These are phyloP conservation scores for Cantharellus anzutake DNA, from an alignment of 768 basidiomycete species.

Conservation along the genomic window DNA sequence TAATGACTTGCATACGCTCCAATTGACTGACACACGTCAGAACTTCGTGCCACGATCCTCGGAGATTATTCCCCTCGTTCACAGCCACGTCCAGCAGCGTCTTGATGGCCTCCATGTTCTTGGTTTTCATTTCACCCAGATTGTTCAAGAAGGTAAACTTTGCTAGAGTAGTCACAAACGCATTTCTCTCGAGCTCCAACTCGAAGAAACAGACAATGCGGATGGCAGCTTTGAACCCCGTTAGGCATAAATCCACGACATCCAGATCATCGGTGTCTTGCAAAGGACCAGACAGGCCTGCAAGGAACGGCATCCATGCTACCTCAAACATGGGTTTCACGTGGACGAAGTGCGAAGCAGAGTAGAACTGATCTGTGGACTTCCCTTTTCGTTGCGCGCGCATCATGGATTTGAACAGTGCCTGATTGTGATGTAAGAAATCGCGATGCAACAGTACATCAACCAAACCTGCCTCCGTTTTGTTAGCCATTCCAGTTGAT, in stretches of 20 bases:
- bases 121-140: slow-evolving; percentile 94
- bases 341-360: slow-evolving; percentile 89
- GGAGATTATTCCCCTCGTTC: slow-evolving; percentile 90
- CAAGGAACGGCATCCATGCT: slow-evolving; percentile 96
- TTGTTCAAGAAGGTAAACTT: slow-evolving; percentile 99
- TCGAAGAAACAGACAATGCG: slow-evolving; percentile 94
- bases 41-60: slow-evolving; percentile 92
- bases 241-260: slow-evolving; percentile 75
- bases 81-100: slow-evolving; percentile 84
- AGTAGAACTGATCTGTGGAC: slow-evolving; percentile 76
- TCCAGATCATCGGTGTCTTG: slow-evolving; percentile 93
- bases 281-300: slow-evolving; percentile 82
- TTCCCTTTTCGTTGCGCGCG: slow-evolving; percentile 77
- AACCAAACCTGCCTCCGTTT: slow-evolving; percentile 56
- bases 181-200: slow-evolving; percentile 92
- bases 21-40: slow-evolving; percentile 94
- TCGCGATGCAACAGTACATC: neutral
- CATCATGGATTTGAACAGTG: slow-evolving; percentile 83
- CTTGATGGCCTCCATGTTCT: slow-evolving; percentile 99
- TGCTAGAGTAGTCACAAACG: slow-evolving; percentile 86
- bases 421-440: slow-evolving; percentile 24
- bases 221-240: slow-evolving; percentile 95
- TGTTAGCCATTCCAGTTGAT: slow-evolving; percentile 88
- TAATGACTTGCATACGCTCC: slow-evolving; percentile 96
- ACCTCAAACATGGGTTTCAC: slow-evolving; percentile 99